Conservation (phyloP, 148 eudicot genomes). For the Rhododendron vialii region DNA sequence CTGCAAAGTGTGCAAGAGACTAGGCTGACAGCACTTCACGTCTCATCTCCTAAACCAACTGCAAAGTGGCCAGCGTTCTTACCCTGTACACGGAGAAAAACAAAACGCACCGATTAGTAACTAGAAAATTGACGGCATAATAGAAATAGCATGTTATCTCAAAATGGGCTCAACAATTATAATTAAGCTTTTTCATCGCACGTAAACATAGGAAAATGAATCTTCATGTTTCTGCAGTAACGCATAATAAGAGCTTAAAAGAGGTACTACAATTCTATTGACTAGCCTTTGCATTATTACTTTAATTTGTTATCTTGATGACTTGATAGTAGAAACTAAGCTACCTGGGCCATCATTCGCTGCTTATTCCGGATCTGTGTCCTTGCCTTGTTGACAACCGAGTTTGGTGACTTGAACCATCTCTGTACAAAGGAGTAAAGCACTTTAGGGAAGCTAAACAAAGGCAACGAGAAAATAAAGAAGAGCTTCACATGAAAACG, state of each 20-base stretch:
- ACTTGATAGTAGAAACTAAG: neutral
- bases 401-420: slow-evolving; percentile 74
- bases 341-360: slow-evolving; percentile 60
- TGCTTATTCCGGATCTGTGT: slow-evolving; percentile 78
- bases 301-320: neutral
- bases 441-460: neutral
- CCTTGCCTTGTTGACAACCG: slow-evolving; percentile 69
- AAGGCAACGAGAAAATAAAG: neutral
- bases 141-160: neutral
- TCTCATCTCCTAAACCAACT: slow-evolving; percentile 30
- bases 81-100: slow-evolving; percentile 34
- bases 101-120: neutral
- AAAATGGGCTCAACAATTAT: neutral
- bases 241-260: neutral
- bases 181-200: neutral
- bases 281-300: neutral
- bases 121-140: neutral
- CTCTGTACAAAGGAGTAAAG: slow-evolving; percentile 39
- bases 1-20: neutral
- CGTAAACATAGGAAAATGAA: neutral
- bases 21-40: neutral
- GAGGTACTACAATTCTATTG: neutral
- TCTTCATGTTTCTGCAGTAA: neutral
- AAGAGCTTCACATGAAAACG: neutral
- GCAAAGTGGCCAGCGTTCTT: slow-evolving; percentile 50